Conservation (phyloP, 2,329 filamentous ascomycete species). For the Aspergillus sp. region DNA sequence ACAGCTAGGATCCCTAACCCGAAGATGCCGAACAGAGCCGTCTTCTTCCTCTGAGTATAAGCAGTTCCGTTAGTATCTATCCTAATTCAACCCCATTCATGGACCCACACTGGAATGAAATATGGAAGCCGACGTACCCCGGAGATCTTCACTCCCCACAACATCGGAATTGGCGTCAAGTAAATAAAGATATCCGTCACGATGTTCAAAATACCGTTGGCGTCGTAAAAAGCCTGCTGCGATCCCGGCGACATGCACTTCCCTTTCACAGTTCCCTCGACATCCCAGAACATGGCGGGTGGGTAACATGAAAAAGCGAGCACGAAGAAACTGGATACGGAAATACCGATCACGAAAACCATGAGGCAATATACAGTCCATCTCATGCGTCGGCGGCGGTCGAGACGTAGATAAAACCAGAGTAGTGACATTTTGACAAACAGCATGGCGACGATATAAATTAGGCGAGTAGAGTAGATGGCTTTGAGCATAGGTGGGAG, state of each 20-base stretch:
- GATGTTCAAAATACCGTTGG: slow-evolving; percentile 17
- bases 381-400: not conserved
- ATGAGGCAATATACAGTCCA: not conserved
- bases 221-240: slow-evolving; percentile 17
- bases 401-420: not conserved
- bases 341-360: not conserved
- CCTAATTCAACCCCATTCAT: not conserved
- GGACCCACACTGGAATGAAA: no score
- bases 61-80: not conserved
- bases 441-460: not conserved
- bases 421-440: not conserved
- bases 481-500: not conserved
- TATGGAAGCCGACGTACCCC: not conserved
- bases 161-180: slow-evolving; percentile 15
- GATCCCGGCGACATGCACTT: slow-evolving; percentile 9
- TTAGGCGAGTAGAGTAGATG: not conserved
- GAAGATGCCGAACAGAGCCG: not conserved
- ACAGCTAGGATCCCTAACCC: not conserved
- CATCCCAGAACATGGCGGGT: slow-evolving; percentile 12
- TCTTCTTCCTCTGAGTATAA: not conserved
- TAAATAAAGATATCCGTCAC: slow-evolving; percentile 17
- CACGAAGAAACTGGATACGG: slow-evolving; percentile 5
- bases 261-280: not conserved
- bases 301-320: slow-evolving; percentile 10
- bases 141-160: not conserved